Evolutionary conservation across 1,284 basidiomycete species (phyloP), one percentile per base, ranked within the genome.

Genomic region (Melanopsichium pennsylvanicum): DNA sequence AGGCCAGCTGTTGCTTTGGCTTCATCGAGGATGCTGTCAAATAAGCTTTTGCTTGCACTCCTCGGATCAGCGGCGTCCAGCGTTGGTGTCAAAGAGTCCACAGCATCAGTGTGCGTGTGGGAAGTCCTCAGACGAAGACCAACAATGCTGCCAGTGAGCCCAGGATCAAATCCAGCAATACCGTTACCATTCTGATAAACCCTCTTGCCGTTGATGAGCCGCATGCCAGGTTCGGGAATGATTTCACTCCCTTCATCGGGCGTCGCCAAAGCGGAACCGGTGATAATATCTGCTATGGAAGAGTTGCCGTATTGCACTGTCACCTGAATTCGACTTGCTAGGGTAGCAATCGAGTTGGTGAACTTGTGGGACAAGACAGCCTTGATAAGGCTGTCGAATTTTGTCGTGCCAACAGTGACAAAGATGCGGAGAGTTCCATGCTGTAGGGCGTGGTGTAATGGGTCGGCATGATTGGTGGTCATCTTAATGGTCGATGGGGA

Each of bases 371-470:
- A 60, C 12, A 73, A 50, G 13, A 70, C 64, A 19, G 58, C 47
- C 2, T 58, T 32, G 41, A 76, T 64, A 7, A 78, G 62, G 9
- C 64, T 61, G 47, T 76, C 74, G 51, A 76, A 78, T 5, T 57
- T 45, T 0, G 76, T 78, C 4, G 70, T 75, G 9, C 76, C 76
- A 0, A 78, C 76, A 3, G 74, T 73, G 19, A 73, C 72, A 16
- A 78, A 68, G 49, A 78, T 51, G 26, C 38, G 36, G 2, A 70
- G 27, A 19, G 19, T 22, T 19, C 6, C n/a, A 9, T 7, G 15
- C 1, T 40, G 22, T 10, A n/a, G 18, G 11, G 27, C 27, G 23
- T 12, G 2, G 3, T 39, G 9, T 31, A 36, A 7, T 10, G 12
- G 12, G n/a, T 34, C n/a, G 4, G 21, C n/a, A 19, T 16, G n/a